phyloP scores from a whole-genome alignment of 495 filamentous ascomycete genomes.

The Hypoxylon crocopeplum region DNA sequence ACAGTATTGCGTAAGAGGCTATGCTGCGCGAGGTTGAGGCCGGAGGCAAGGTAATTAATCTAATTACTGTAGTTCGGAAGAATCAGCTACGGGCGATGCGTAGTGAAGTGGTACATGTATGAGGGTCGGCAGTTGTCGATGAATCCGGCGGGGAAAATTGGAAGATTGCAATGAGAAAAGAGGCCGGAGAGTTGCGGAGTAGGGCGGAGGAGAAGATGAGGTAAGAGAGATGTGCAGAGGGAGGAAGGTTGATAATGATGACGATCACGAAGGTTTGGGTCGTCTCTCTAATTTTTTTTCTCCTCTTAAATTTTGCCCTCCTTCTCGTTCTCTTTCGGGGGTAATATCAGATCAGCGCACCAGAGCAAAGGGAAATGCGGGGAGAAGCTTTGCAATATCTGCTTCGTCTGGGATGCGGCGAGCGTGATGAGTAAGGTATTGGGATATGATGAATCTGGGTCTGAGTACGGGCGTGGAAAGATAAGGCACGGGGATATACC shows the following conservation, averaged over 20 bases:
- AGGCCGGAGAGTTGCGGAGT: constrained; percentile 22
- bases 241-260: constrained; percentile 32
- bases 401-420: constrained; percentile 26
- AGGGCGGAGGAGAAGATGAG: constrained; percentile 29
- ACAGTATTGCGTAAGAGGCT: constrained; percentile 35
- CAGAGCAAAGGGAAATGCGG: constrained; percentile 33
- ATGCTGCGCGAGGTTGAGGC: constrained; percentile 32
- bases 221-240: constrained; percentile 32
- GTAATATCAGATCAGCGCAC: neutral
- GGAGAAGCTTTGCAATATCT: constrained; percentile 40
- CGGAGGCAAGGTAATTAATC: constrained; percentile 32
- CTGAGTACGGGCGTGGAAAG: too few relatives aligned
- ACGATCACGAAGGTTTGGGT: constrained; percentile 33
- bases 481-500: too few relatives aligned
- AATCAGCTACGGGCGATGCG: constrained; percentile 34
- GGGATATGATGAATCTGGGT: too few relatives aligned
- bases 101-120: constrained; percentile 31
- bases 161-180: too few relatives aligned
- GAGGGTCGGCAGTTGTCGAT: constrained; percentile 34
- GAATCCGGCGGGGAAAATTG: constrained; percentile 12
- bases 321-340: constrained; percentile 33
- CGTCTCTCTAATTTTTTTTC: constrained; percentile 20
- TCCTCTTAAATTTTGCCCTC: constrained; percentile 4
- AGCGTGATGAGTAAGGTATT: constrained; percentile 38
- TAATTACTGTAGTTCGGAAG: constrained; percentile 32